phyloP scores from a whole-genome alignment of 2,329 filamentous ascomycete species.

The Penicillium sp. region DNA sequence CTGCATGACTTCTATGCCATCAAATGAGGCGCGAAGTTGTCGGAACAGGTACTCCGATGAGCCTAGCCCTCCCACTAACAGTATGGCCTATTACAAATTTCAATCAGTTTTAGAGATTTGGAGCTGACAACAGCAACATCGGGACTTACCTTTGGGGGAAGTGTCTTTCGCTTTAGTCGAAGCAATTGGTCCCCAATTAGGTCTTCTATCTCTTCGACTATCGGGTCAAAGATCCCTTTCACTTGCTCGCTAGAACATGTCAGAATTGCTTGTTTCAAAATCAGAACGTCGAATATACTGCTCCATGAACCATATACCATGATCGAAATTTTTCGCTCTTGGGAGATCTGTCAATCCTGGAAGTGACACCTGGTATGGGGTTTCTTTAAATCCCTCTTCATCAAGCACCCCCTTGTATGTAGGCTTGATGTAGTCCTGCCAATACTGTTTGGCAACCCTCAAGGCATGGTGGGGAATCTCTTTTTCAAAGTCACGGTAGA shows the following conservation, averaged over 20 bases:
- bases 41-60: constrained; percentile 38
- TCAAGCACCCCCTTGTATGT: constrained; percentile 19
- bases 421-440: constrained; percentile 34
- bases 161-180: constrained; percentile 2
- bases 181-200: constrained; percentile 26
- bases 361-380: constrained; percentile 25
- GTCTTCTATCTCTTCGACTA: constrained; percentile 26
- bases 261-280: not conserved
- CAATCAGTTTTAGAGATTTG: not conserved
- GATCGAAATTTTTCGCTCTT: constrained; percentile 23
- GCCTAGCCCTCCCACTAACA: constrained; percentile 44
- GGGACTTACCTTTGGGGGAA: constrained; percentile 8
- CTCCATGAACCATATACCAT: constrained; percentile 19
- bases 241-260: constrained; percentile 12
- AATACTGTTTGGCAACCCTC: constrained; percentile 30
- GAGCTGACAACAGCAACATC: not conserved
- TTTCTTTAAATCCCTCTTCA: constrained; percentile 25
- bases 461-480: constrained; percentile 25
- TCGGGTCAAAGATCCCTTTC: constrained; percentile 30
- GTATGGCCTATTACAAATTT: constrained; percentile 25
- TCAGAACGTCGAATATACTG: constrained; percentile 8
- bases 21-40: constrained; percentile 25
- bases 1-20: constrained; percentile 35
- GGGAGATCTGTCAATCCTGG: constrained; percentile 16
- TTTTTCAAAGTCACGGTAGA: constrained; percentile 17